Base-by-base conservation (phyloP, 176 grass and related monocot genomes). In the Areca catechu region DNA sequence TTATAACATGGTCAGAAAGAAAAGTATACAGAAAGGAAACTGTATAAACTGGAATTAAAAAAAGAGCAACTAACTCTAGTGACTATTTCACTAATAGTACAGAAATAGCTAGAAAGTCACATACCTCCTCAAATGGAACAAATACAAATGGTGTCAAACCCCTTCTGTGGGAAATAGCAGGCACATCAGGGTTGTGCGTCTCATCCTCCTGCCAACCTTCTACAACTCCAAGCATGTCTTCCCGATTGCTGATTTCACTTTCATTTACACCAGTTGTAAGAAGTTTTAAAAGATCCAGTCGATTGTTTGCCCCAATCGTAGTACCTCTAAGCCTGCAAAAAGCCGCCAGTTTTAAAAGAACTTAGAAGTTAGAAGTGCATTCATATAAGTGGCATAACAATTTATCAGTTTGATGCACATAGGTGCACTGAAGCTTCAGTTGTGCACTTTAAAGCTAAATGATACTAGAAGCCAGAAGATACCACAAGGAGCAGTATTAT, bases 71-170 rank as follows among this genome's bases (percentile, higher is more conserved):
- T 15, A 60, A 34, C 27, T 29, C 27, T 30, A 60, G 15, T 58
- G 15, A 25, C 6, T 57, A 22, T 23, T 5, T 58, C 23, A 16
- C 10, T 12, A 12, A 47, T 18, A 29, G 27, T 34, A 55, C 17
- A 24, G 50, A 28, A 37, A 21, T 55, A 16, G 19, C 15, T 9
- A 17, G 2, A 24, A 24, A 49, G 20, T 4, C 16, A 0, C 25
- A 34, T 88, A 88, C 92, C 86, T 97, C 92, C 61, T 91, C 92
- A 66, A 88, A 97, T 47, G 83, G 86, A 71, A 97, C 80, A 79
- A 91, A 91, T 48, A 97, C 86, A 64, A 91, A 97, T 22, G 92
- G 72, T 4, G 83, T 80, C 64, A 88, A 85, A 61, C 92, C 92
- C 71, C 92, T 77, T 23, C 68, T 82, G 54, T 97, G 92, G 15